These are phyloP conservation scores for Penicillium occitanis DNA, from an alignment of 2,329 filamentous ascomycete species.

Conservation along the genomic window DNA sequence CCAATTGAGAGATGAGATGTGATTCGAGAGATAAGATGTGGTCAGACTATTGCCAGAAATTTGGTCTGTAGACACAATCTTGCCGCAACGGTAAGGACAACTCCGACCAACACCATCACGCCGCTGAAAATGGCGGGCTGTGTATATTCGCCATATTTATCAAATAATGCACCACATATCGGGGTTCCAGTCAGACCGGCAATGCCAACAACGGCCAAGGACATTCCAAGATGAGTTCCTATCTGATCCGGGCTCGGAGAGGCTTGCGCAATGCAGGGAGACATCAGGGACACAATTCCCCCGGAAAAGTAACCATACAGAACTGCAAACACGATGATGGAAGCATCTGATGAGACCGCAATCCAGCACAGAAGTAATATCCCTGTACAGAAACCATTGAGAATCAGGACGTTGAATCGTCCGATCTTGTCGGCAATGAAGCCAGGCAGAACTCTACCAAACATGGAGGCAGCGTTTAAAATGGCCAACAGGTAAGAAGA, in stretches of 20 bases:
- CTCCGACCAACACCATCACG: constrained; percentile 10
- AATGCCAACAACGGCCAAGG: constrained; percentile 52
- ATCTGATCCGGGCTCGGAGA: constrained; percentile 51
- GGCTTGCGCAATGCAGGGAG: constrained; percentile 40
- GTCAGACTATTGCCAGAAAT: constrained; percentile 10
- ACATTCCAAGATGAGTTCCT: constrained; percentile 58
- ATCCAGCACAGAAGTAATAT: constrained; percentile 49
- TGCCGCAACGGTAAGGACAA: constrained; percentile 32
- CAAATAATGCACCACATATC: constrained; percentile 56
- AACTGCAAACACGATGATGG: constrained; percentile 42
- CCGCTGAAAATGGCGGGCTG: constrained; percentile 42
- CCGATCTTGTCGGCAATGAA: constrained; percentile 45
- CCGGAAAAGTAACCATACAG: constrained; percentile 55
- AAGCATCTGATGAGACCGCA: constrained; percentile 37
- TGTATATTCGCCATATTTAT: constrained; percentile 41
- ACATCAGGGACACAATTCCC: constrained; percentile 48
- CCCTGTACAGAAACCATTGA: constrained; percentile 38
- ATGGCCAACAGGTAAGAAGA: constrained; percentile 33
- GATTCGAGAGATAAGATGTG: neutral
- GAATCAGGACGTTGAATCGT: constrained; percentile 55
- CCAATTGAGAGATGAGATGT: neutral
- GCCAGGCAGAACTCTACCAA: constrained; percentile 38
- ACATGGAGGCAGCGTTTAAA: constrained; percentile 35
- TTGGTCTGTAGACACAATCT: constrained; percentile 30
- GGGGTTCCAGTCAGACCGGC: constrained; percentile 58